A percentile compares a stretch with the other conserved stretches of the same genome.
These are phyloP conservation scores for Carex pumila DNA, from an alignment of 176 grass and related monocot genomes.

Conservation along the genomic window DNA sequence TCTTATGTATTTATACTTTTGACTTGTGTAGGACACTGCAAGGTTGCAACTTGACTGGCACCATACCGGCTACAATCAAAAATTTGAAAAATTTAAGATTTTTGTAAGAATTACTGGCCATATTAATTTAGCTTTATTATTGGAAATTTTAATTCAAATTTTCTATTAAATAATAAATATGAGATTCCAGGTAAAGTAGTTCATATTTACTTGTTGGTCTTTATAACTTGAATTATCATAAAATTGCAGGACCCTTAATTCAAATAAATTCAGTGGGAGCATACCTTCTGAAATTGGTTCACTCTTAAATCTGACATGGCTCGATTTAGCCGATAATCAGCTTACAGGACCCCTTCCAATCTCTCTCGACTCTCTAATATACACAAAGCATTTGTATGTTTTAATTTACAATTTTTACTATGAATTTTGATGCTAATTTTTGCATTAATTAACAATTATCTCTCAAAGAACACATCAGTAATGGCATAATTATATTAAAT, in stretches of 20 bases:
- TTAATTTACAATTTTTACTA: conserved; percentile 12
- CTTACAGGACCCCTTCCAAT: conserved; percentile 68
- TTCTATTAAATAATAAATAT: background rate
- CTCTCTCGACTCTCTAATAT: conserved; percentile 51
- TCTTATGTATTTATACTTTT: background rate
- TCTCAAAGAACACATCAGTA: background rate
- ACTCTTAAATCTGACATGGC: conserved; percentile 59
- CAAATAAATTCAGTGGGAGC: conserved; percentile 62
- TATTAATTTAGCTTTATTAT: conserved; percentile 8
- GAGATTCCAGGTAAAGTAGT: no score
- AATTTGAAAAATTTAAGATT: conserved; percentile 51
- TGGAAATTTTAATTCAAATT: conserved; percentile 5
- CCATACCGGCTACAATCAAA: conserved; percentile 52
- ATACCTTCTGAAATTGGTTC: conserved; percentile 56
- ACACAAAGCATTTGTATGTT: conserved; percentile 62
- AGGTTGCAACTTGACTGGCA: conserved; percentile 66
- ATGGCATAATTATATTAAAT: background rate
- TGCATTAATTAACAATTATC: no score
- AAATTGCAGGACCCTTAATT: conserved; percentile 57
- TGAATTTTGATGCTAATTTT: background rate
- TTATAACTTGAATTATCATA: background rate
- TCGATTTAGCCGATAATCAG: conserved; percentile 72
- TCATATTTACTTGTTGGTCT: background rate
- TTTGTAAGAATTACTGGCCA: conserved; percentile 46
- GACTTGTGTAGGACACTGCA: conserved; percentile 52